A percentile compares a stretch with the other conserved stretches of the same genome.
phyloP scores from a whole-genome alignment of 306 rosid genomes.

The Fragaria vesca region DNA sequence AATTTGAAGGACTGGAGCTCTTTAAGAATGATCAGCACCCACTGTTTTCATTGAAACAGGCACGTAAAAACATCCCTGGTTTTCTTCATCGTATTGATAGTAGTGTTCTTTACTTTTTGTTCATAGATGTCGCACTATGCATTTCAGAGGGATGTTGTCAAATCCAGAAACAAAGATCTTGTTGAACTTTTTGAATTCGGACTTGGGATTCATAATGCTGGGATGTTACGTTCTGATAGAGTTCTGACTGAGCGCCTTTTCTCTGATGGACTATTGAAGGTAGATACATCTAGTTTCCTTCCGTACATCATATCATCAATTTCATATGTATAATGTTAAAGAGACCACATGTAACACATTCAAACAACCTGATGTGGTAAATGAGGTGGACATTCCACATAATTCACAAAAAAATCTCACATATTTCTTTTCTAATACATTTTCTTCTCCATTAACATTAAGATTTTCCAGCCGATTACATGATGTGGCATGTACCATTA shows the following conservation, averaged over 20 bases:
- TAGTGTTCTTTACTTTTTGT: slow-evolving; percentile 16
- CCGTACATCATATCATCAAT: background rate
- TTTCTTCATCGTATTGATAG: background rate
- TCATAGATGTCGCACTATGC: slow-evolving; percentile 30
- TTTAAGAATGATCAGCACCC: slow-evolving; percentile 69
- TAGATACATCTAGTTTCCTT: slow-evolving; percentile 19
- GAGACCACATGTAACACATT: background rate
- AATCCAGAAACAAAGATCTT: slow-evolving; percentile 93
- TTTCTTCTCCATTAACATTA: background rate
- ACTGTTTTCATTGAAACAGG: slow-evolving; percentile 69
- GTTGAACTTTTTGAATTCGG: slow-evolving; percentile 86
- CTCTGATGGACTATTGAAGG: slow-evolving; percentile 91
- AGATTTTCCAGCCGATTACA: background rate
- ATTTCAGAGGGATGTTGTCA: slow-evolving; percentile 77
- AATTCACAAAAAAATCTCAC: background rate
- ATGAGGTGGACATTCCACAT: background rate
- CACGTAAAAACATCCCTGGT: slow-evolving; percentile 16
- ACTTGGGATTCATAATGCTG: slow-evolving; percentile 95
- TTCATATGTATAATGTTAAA: background rate
- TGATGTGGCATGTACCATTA: background rate
- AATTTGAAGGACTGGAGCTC: slow-evolving; percentile 60
- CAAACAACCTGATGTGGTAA: background rate
- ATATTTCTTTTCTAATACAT: background rate
- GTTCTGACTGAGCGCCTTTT: slow-evolving; percentile 93
- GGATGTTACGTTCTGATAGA: slow-evolving; percentile 96